Base-by-base conservation (phyloP, 352 stramenopile genomes). In the Blastocystis sp. region DNA sequence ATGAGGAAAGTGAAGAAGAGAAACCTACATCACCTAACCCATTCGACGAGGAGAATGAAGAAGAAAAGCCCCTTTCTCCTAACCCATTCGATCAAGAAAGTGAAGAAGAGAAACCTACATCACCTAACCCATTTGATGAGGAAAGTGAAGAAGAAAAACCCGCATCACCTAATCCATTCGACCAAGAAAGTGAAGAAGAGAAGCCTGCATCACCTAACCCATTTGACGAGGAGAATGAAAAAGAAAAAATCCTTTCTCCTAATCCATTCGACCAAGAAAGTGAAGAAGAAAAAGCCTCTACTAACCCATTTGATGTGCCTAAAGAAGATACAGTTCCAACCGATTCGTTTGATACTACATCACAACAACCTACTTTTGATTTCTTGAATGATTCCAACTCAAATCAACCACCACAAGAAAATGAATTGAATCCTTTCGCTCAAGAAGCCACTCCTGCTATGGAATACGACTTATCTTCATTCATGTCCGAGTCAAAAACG, bases 121-220 rank as follows among this genome's bases (percentile, higher is more conserved):
- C 73, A n/a, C n/a, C 13, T 30, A 85, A 85, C 24, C 73, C 73
- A 34, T 81, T 81, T 39, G 70, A 81, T 34, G 1, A 85, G 20
- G 34, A 78, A n/a, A n/a, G 18, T 26, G 56, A 37, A n/a, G 56
- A 66, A 26, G 18, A n/a, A 4, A 13, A 9, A 66, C 56, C 56
- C 37, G 9, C 9, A 39, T 34, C 56, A 16, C 18, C 24, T 26
- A 66, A 66, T 34, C 65, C 65, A 7, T 76, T 50, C 8, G 65
- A 55, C 2, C 18, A 66, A 66, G 56, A n/a, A 26, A 66, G 56
- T 26, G 56, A 66, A 37, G 56, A 59, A 59, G 50, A 59, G 20
- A 59, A 59, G 50, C 50, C 50, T 9, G 24, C 56, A 7, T 26
- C 34, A 24, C 56, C 11, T 30, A 59, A 20, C 50, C 50, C 50